Conservation (phyloP, 2,329 filamentous ascomycete genomes). For the Trichoderma sp. region DNA sequence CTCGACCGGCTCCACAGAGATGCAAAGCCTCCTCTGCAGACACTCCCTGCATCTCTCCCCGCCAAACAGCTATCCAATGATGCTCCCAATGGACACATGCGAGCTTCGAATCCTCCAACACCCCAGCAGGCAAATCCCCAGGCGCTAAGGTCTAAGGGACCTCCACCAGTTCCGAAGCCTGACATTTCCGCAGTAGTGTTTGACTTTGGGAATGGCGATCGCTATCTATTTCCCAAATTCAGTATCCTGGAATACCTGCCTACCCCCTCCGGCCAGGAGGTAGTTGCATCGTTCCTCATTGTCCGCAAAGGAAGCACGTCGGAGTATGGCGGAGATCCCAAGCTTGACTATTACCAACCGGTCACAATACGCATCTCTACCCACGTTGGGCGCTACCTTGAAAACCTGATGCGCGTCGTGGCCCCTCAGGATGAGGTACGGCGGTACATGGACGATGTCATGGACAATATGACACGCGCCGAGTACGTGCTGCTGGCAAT, state of each 20-base stretch:
- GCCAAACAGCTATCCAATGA: constrained; percentile 33
- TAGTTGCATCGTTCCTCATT: constrained; percentile 74
- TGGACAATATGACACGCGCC: constrained; percentile 66
- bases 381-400: constrained; percentile 53
- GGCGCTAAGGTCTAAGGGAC: constrained; percentile 59
- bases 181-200: constrained; percentile 67
- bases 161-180: constrained; percentile 51
- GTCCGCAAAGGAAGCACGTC: constrained; percentile 68
- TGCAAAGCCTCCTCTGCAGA: constrained; percentile 35
- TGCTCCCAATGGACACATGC: constrained; percentile 31
- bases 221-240: constrained; percentile 75
- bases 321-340: constrained; percentile 61
- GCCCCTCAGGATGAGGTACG: constrained; percentile 61
- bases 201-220: constrained; percentile 70
- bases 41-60: constrained; percentile 30
- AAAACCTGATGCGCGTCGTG: constrained; percentile 59
- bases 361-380: constrained; percentile 62
- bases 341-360: constrained; percentile 72
- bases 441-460: constrained; percentile 67
- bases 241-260: constrained; percentile 68
- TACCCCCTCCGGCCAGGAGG: constrained; percentile 50
- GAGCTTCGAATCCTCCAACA: constrained; percentile 19
- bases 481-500: constrained; percentile 67
- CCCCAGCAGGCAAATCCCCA: constrained; percentile 43
- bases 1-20: constrained; percentile 49